Evolutionary conservation across 1,284 basidiomycete species (phyloP).

Genomic region (Waitea zeae): DNA sequence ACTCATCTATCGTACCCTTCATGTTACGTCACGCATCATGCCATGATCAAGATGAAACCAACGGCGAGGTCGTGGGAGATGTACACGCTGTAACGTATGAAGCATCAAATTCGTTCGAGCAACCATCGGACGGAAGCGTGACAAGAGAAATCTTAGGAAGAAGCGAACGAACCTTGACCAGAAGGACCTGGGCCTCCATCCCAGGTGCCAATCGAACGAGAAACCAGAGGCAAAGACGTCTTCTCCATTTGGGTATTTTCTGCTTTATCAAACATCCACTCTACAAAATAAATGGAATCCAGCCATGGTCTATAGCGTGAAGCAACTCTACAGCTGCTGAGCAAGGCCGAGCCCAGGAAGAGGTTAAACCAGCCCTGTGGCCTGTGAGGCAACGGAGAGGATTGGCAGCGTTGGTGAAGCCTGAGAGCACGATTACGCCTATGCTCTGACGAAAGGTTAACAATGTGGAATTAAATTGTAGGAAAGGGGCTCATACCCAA

Average conservation of each 20-base stretch:
- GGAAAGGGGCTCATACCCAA: too few relatives aligned
- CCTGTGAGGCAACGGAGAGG: slow-evolving; percentile 49
- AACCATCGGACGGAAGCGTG: too few relatives aligned
- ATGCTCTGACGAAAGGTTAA: slow-evolving; percentile 59
- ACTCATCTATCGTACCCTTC: slow-evolving; percentile 76
- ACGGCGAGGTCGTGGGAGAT: slow-evolving; percentile 70
- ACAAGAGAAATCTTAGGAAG: background rate
- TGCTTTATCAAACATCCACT: slow-evolving; percentile 77
- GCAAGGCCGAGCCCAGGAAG: slow-evolving; percentile 86
- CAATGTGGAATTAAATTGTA: slow-evolving; percentile 10
- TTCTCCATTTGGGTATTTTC: slow-evolving; percentile 56
- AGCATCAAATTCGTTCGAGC: too few relatives aligned
- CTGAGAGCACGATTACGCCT: slow-evolving; percentile 81
- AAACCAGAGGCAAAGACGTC: slow-evolving; percentile 87
- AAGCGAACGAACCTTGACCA: slow-evolving; percentile 62
- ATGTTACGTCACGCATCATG: slow-evolving; percentile 46
- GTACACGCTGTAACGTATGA: slow-evolving; percentile 87
- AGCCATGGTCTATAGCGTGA: slow-evolving; percentile 61
- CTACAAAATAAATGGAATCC: slow-evolving; percentile 75
- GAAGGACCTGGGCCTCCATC: slow-evolving; percentile 51
- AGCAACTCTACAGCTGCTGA: slow-evolving; percentile 80
- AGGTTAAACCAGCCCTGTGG: slow-evolving; percentile 84
- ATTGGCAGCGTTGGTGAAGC: slow-evolving; percentile 80
- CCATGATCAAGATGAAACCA: slow-evolving; percentile 56
- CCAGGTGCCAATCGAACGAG: slow-evolving; percentile 61